A percentile compares a stretch with the other conserved stretches of the same genome.
These are phyloP conservation scores for Penicillium freii DNA, from an alignment of 2,329 filamentous ascomycete genomes.

Conservation along the genomic window DNA sequence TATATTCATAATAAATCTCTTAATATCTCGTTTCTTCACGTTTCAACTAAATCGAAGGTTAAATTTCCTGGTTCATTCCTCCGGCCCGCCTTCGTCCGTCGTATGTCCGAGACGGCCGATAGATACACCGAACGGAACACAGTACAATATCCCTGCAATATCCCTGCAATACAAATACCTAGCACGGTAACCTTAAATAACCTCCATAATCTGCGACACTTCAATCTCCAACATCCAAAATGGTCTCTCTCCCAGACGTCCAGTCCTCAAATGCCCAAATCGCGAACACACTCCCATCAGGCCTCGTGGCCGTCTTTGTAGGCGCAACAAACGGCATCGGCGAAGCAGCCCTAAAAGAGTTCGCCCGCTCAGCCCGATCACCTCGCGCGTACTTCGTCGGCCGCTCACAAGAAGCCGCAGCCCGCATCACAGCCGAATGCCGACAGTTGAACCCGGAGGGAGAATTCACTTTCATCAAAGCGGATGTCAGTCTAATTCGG, in stretches of 20 bases:
- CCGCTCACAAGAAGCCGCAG: slow-evolving; percentile 43
- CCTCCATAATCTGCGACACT: not conserved
- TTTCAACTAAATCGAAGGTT: not conserved
- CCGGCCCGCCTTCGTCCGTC: not conserved
- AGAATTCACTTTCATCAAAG: slow-evolving; percentile 47
- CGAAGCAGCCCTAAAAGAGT: slow-evolving; percentile 47
- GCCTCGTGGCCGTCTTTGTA: slow-evolving; percentile 51
- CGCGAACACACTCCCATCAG: slow-evolving; percentile 31
- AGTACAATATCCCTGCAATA: not conserved
- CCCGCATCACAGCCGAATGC: slow-evolving; percentile 46
- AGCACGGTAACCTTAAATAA: not conserved
- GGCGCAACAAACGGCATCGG: slow-evolving; percentile 55
- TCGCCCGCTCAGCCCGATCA: slow-evolving; percentile 42
- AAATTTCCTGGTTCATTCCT: not conserved
- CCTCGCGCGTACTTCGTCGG: slow-evolving; percentile 52
- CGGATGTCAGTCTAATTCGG: slow-evolving; percentile 49
- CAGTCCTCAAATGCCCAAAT: slow-evolving; percentile 14
- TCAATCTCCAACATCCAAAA: not conserved
- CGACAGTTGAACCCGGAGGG: slow-evolving; percentile 46
- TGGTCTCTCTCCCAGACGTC: slow-evolving; percentile 12
- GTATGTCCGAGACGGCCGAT: not conserved
- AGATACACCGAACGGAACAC: not conserved
- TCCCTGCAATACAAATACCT: not conserved
- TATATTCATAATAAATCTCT: not conserved
- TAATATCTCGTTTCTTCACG: not conserved